These are phyloP conservation scores for Botrytis fabae DNA, from an alignment of 2,329 filamentous ascomycete species.

Conservation along the genomic window DNA sequence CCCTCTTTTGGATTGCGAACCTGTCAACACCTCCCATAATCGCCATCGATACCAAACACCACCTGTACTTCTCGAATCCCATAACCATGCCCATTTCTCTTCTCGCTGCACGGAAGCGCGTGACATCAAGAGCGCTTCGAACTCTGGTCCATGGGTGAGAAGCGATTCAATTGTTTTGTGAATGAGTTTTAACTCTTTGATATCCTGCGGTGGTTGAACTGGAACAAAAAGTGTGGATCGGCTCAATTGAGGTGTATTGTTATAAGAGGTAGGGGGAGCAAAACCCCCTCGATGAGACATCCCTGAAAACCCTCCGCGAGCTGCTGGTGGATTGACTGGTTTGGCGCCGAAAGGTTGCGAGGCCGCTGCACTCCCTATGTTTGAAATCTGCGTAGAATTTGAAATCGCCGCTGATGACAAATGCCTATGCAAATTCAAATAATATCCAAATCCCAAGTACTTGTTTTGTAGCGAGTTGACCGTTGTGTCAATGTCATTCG, in stretches of 20 bases:
- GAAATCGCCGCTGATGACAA: slow-evolving; percentile 73
- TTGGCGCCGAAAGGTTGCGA: slow-evolving; percentile 78
- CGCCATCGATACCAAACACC: slow-evolving; percentile 93
- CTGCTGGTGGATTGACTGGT: slow-evolving; percentile 50
- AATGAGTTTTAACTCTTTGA: slow-evolving; percentile 78
- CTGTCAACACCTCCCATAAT: slow-evolving; percentile 82
- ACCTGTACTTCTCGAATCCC: slow-evolving; percentile 75
- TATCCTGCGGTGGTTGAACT: slow-evolving; percentile 73
- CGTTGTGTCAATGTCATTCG: slow-evolving; percentile 77
- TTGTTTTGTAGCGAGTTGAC: slow-evolving; percentile 78
- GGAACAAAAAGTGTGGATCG: slow-evolving; percentile 62
- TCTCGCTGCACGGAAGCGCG: slow-evolving; percentile 79
- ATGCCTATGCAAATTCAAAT: slow-evolving; percentile 77
- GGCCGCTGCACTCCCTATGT: slow-evolving; percentile 42
- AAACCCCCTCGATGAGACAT: slow-evolving; percentile 61
- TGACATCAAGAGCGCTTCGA: slow-evolving; percentile 90
- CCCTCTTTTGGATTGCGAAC: slow-evolving; percentile 50
- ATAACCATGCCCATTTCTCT: slow-evolving; percentile 92
- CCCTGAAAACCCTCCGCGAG: slow-evolving; percentile 46
- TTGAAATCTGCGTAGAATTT: slow-evolving; percentile 49
- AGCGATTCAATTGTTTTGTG: slow-evolving; percentile 84
- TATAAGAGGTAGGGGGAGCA: slow-evolving; percentile 74
- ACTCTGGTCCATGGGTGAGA: slow-evolving; percentile 77
- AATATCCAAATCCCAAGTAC: slow-evolving; percentile 83
- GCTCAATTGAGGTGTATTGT: slow-evolving; percentile 42